Evolutionary conservation across 176 grass and related monocot species (phyloP).

Genomic region (Oryza punctata): DNA sequence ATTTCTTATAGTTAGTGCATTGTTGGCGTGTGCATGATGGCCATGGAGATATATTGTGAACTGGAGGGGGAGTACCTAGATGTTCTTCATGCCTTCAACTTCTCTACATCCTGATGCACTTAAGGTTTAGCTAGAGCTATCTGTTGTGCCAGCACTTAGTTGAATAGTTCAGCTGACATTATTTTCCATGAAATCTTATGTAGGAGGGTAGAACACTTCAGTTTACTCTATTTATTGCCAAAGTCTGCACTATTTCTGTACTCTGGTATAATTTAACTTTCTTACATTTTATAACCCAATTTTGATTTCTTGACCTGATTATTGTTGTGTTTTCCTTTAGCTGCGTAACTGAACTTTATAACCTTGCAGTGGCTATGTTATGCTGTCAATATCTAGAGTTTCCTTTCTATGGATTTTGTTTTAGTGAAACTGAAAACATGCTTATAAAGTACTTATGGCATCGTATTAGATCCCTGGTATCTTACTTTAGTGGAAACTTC

Average conservation of each 20-base stretch:
- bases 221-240: background rate
- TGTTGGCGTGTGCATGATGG: too few species aligned
- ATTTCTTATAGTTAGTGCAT: too few species aligned
- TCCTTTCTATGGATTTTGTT: background rate
- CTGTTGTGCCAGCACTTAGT: background rate
- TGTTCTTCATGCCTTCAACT: constrained; percentile 10
- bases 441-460: background rate
- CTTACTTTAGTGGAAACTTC: background rate
- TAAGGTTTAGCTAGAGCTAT: constrained; percentile 16
- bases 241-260: constrained; percentile 11
- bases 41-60: too few species aligned
- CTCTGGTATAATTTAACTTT: background rate
- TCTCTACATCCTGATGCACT: background rate
- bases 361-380: background rate
- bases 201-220: background rate
- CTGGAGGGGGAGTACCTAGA: background rate
- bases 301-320: constrained; percentile 9
- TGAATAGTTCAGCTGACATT: background rate
- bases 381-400: constrained; percentile 5
- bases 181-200: constrained; percentile 8
- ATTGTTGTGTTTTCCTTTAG: background rate
- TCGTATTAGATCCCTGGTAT: background rate
- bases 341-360: background rate
- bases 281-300: background rate
- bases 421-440: background rate